A percentile compares a stretch with the other conserved stretches of the same genome.
phyloP scores from a whole-genome alignment of 202 grass and related monocot genomes.

The Setaria italica region DNA sequence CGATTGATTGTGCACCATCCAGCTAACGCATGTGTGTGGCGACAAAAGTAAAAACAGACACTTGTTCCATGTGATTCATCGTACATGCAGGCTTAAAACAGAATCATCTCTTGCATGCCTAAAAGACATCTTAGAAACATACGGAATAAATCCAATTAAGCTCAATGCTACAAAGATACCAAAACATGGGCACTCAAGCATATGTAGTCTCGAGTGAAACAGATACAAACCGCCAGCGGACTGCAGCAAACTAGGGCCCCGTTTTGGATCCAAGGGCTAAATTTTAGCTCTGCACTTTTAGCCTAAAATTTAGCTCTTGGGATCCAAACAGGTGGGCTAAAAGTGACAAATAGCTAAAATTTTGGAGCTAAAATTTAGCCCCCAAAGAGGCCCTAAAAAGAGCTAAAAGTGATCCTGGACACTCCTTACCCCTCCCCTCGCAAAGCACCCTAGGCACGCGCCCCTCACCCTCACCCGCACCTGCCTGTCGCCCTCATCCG shows the following conservation, averaged over 20 bases:
- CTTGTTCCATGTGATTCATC: not conserved
- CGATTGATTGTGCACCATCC: not conserved
- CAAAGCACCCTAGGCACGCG: no score
- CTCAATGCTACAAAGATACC: not conserved
- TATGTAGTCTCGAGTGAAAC: not conserved
- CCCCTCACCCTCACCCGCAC: no score
- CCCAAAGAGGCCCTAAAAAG: no score
- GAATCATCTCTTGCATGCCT: not conserved
- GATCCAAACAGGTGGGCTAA: no score
- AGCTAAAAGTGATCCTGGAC: no score
- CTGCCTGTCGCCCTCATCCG: no score
- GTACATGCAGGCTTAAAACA: not conserved
- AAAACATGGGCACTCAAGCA: not conserved
- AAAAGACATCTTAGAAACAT: not conserved
- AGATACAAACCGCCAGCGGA: slow-evolving; percentile 8
- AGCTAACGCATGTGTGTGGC: not conserved
- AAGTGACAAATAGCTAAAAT: no score
- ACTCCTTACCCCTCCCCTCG: no score
- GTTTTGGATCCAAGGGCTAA: no score
- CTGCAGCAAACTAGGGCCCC: not conserved
- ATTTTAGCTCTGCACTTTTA: no score
- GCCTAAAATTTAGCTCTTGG: no score
- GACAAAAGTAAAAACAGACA: not conserved
- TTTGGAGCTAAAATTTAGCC: no score
- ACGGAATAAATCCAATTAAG: not conserved